Percentiles rank a stretch among this genome's conserved stretches.
phyloP scores from a whole-genome alignment of 2,329 filamentous ascomycete species.

The Dactylonectria estremocensis region DNA sequence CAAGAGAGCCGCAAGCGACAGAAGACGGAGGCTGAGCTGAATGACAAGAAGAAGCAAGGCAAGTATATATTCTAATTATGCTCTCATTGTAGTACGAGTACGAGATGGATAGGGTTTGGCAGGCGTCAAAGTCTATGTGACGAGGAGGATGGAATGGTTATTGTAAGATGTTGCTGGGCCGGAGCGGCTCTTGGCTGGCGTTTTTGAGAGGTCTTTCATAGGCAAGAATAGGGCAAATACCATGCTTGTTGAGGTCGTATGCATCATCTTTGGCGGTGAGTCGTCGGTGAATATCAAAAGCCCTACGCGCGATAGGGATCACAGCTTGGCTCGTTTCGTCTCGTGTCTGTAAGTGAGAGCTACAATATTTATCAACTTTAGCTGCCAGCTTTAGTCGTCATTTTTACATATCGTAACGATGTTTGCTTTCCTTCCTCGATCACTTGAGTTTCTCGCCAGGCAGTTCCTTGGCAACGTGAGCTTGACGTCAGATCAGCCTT shows the following conservation, averaged over 20 bases:
- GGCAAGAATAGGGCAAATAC: constrained; percentile 43
- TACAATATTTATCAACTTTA: neutral
- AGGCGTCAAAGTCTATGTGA: constrained; percentile 10
- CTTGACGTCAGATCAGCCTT: neutral
- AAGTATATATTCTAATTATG: constrained; percentile 65
- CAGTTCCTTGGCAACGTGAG: no score
- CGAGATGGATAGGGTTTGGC: neutral
- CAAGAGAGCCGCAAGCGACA: constrained; percentile 92
- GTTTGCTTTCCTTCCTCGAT: neutral
- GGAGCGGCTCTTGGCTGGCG: constrained; percentile 42
- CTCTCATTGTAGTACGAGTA: neutral
- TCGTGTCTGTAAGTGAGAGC: no score
- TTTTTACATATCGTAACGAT: no score
- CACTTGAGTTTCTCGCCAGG: neutral
- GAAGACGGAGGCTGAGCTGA: constrained; percentile 88
- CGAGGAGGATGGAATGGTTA: constrained; percentile 29
- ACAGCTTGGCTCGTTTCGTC: neutral
- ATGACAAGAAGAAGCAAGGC: constrained; percentile 73
- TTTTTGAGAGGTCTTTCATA: constrained; percentile 39
- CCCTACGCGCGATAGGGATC: neutral
- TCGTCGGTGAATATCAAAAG: constrained; percentile 44
- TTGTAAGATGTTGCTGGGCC: constrained; percentile 26
- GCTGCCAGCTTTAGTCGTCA: neutral
- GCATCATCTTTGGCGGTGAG: constrained; percentile 11
- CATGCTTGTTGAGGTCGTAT: constrained; percentile 39